Base-by-base conservation (phyloP, 2,329 filamentous ascomycete genomes). In the Claviceps maximensis region DNA sequence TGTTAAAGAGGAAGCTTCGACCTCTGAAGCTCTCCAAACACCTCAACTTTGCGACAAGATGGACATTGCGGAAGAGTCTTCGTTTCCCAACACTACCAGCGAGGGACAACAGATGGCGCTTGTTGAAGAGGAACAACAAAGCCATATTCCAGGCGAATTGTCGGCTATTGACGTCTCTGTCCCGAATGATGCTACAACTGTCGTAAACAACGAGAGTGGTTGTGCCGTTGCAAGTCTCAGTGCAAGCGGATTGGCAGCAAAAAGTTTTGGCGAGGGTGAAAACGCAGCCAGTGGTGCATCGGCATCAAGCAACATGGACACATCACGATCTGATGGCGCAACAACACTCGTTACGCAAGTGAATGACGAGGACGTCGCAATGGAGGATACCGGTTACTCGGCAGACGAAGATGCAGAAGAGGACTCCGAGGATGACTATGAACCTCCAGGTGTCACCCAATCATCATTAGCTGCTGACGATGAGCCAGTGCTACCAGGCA, bases 341-440 rank as follows among this genome's bases (percentile, higher is more conserved):
- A 21, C 49, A 17, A 21, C 15, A 27, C 7, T 31, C 29, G 29
- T 21, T 29, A 13, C 4, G 33, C 19, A 46, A 31, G 31, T 17
- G 2, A 21, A 46, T 17, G 42, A 42, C 17, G 53, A 55, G n/a
- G 56, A 61, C 47, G 42, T 54, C 5, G 46, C 21, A 12, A 59
- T 60, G 52, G 57, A 58, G 25, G 60, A 63, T 42, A 51, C 53
- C 4, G 56, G 54, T 33, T 56, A 60, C 21, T 54, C 54, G 13
- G 74, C 75, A 2, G 76, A 78, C 49, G 72, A 68, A 46, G 60
- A 55, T 13, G 56, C 54, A 25, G 60, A 60, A n/a, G 59, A 61
- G 27, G 59, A 56, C 25, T 76, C 76, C 9, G 51, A 40, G 2
- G 78, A 81, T 55, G 73, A 68, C 49, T 80, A 82, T 59, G 77